phyloP scores from a whole-genome alignment of 805 yeast genomes.

The Cyberlindnera mississippiensis region DNA sequence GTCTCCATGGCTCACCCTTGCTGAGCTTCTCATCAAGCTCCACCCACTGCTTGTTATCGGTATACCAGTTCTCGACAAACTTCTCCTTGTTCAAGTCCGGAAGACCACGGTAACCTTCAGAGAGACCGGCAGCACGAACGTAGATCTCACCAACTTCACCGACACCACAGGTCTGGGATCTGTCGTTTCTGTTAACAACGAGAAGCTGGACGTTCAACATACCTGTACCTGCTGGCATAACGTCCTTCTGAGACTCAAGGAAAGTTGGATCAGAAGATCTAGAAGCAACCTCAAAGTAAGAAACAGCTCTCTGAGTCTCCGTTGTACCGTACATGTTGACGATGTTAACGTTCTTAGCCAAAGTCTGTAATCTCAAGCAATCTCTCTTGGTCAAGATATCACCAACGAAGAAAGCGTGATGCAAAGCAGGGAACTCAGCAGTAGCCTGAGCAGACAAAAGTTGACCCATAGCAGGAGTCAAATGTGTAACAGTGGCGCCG shows the following conservation, averaged over 20 bases:
- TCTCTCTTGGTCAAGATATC: conserved; percentile 97
- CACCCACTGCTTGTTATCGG: conserved; percentile 59
- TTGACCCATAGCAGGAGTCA: conserved; percentile 99
- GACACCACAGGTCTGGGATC: conserved; percentile 90
- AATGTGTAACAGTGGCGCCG: conserved; percentile 92
- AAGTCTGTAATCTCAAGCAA: conserved; percentile 84
- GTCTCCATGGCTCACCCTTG: conserved; percentile 59
- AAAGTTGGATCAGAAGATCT: conserved; percentile 64
- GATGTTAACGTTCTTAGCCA: conserved; percentile 84
- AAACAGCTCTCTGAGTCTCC: conserved; percentile 97
- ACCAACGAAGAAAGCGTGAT: conserved; percentile 98
- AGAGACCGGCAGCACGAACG: conserved; percentile 96
- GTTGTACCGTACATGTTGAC: conserved; percentile 99
- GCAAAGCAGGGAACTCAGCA: conserved; percentile 77
- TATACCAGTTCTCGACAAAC: conserved; percentile 90
- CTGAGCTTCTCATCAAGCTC: conserved; percentile 45
- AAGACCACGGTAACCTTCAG: conserved; percentile 91
- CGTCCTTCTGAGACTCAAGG: conserved; percentile 82
- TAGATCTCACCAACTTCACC: conserved; percentile 99
- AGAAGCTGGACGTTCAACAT: conserved; percentile 93
- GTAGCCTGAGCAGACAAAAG: conserved; percentile 92
- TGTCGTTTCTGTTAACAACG: conserved; percentile 88
- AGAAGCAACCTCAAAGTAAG: conserved; percentile 84
- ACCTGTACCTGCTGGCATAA: conserved; percentile 98
- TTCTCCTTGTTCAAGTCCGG: conserved; percentile 87